Evolutionary conservation across 1,284 basidiomycete species (phyloP), one percentile per base, ranked within the genome.

Genomic region (Apiotrichum porosum): DNA sequence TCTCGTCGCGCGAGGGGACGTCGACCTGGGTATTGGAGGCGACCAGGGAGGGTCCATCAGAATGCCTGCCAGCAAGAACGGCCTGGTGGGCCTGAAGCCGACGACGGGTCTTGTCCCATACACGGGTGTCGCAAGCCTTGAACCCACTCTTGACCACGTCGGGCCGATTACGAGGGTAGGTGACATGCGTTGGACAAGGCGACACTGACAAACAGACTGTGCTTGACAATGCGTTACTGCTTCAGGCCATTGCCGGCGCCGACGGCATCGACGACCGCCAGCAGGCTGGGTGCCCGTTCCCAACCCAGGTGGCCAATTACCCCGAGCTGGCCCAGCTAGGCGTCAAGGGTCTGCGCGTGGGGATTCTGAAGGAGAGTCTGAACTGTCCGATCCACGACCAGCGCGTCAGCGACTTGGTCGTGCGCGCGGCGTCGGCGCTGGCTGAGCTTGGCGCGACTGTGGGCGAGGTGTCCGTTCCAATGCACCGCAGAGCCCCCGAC

Each of bases 101-200:
- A 77, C 77, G 2, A 76, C 74, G 37, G 78, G 78, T 2, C 71
- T 80, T 4, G 76, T 79, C 3, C 78, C 78, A 0, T 79, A 78
- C 59, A 78, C 78, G 2, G 78, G 77, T 12, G 66, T 75, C 17
- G 71, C 73, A 17, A 73, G 75, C 14, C 71, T 73, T 26, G 76
- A 77, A 42, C 64, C 73, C 22, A 65, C 68, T 2, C 58, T 75
- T 28, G 76, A 78, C 59, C 75, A 77, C 37, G 69, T 51, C 6
- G 61, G 65, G 19, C 62, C 60, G 1, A 63, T 67, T 63, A 56
- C 59, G 3, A 42, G 38, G 42, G 48, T n/a, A n/a, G n/a, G n/a
- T n/a, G n/a, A n/a, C n/a, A n/a, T 54, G 30, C 14, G 49, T 49
- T 49, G 37, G 44, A 37, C 66, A 64, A n/a, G n/a, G n/a, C n/a